Conservation (phyloP, 192 early-diverging fungal genomes). For the Dissophora ornata region DNA sequence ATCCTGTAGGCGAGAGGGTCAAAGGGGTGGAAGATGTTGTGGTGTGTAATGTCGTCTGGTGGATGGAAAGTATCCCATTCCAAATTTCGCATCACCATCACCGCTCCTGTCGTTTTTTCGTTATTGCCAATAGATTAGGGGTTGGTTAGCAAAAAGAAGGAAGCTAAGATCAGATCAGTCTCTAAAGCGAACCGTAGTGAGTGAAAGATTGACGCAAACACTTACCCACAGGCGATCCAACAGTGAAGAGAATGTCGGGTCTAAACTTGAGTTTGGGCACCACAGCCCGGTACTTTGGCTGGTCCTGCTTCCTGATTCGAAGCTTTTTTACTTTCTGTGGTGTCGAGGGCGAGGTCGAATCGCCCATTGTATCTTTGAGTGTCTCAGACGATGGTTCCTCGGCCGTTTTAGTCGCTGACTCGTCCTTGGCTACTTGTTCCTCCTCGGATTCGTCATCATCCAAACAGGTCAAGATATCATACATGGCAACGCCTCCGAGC, state of each 20-base stretch:
- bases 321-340: not conserved
- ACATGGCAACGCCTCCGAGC: slow-evolving; percentile 75
- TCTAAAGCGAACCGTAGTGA: no score
- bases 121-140: not conserved
- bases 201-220: no score
- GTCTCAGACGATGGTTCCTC: no score
- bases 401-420: no score
- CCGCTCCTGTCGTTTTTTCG: slow-evolving; percentile 57
- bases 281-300: slow-evolving; percentile 32
- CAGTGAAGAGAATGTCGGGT: slow-evolving; percentile 59
- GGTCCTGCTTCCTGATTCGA: slow-evolving; percentile 38
- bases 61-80: slow-evolving; percentile 64
- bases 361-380: no score
- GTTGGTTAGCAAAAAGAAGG: not conserved
- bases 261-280: slow-evolving; percentile 59
- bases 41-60: slow-evolving; percentile 61
- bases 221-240: slow-evolving; percentile 64
- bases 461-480: slow-evolving; percentile 69
- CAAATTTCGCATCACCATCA: slow-evolving; percentile 72
- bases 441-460: slow-evolving; percentile 52
- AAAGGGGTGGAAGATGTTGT: slow-evolving; percentile 82
- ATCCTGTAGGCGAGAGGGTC: slow-evolving; percentile 81
- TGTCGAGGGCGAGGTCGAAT: not conserved
- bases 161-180: no score
- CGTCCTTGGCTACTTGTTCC: not conserved